Conservation (phyloP, 1,284 basidiomycete species). For the Cerrena zonata region DNA sequence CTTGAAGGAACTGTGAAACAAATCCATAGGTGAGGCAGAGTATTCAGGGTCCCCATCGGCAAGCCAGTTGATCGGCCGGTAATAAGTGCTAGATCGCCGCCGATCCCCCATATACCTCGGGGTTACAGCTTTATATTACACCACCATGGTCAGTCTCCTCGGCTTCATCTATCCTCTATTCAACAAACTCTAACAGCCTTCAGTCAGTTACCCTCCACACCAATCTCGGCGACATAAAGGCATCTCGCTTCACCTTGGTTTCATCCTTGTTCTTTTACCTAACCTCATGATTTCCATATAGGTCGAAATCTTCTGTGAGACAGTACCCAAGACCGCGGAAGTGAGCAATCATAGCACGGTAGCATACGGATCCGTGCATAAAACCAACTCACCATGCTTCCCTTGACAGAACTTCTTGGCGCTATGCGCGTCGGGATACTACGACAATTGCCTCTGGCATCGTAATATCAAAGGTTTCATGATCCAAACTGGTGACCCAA, state of each 20-base stretch:
- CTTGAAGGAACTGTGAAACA: no score
- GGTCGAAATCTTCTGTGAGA: constrained; percentile 97
- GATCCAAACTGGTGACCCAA: constrained; percentile 87
- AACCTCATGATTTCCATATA: no score
- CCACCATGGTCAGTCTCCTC: constrained; percentile 13
- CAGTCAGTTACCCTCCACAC: constrained; percentile 96
- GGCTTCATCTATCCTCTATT: not conserved
- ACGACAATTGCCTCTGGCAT: constrained; percentile 85
- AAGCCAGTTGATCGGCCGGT: not conserved
- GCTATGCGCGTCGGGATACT: constrained; percentile 84
- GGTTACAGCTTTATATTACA: not conserved
- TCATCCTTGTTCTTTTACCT: constrained; percentile 2
- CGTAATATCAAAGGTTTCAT: constrained; percentile 95
- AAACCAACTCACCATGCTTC: constrained; percentile 2
- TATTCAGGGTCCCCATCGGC: not conserved
- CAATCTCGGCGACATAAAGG: constrained; percentile 91
- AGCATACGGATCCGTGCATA: constrained; percentile 5
- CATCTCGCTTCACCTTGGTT: constrained; percentile 26
- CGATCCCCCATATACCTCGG: not conserved
- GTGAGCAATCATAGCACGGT: no score
- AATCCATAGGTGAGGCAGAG: no score
- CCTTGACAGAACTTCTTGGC: constrained; percentile 83
- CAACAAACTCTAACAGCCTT: not conserved
- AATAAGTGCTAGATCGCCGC: not conserved
- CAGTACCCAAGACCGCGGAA: constrained; percentile 90